Evolutionary conservation across 163 green algal species (phyloP), one percentile per base, ranked within the genome.

Genomic region (Chloromonas sp.): DNA sequence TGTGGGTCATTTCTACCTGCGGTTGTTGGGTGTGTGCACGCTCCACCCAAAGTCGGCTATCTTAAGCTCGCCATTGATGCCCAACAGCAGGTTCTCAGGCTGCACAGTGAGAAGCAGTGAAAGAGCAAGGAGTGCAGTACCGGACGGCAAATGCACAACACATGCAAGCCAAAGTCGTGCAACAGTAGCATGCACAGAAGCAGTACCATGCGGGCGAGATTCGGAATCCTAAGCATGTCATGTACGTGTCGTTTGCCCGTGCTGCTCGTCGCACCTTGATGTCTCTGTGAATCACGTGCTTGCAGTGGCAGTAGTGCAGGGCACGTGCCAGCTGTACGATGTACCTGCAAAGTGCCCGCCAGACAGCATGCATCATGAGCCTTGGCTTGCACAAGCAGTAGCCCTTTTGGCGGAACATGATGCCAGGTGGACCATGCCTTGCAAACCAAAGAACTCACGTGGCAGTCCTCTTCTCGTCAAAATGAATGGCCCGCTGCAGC

Each of bases 31-130:
- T 70, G 96, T 96, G 86, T 99, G 97, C 86, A 99, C 96, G 3
- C 91, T 96, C 97, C 97, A 99, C 14, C 97, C 97, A 90, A 99
- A 99, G 90, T 99, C 97, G 11, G 94, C 95, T 82, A 99, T 98
- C 92, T 99, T 99, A 0, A 99, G 90, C 85, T 98, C 92, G 3
- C 95, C 97, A 66, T 93, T 84, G 0, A 91, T 81, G 0, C 90
- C 92, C n/a, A 99, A 84, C 82, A 99, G 89, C 88, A 99, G 91
- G 91, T 99, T 99, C 89, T 99, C 97, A 8, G 97, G 96, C 81
- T 87, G 78, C 78, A 61, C 2, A 59, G 13, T 36, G 36, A 36
- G 71, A 1, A 78, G n/a, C 14, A 14, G 71, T 78, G 71, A 78
- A 78, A 78, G 71, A 78, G 36, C 8, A 77, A 77, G 1, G 71